Base-by-base conservation (phyloP, 768 basidiomycete genomes). In the Pulveroboletus sp. region DNA sequence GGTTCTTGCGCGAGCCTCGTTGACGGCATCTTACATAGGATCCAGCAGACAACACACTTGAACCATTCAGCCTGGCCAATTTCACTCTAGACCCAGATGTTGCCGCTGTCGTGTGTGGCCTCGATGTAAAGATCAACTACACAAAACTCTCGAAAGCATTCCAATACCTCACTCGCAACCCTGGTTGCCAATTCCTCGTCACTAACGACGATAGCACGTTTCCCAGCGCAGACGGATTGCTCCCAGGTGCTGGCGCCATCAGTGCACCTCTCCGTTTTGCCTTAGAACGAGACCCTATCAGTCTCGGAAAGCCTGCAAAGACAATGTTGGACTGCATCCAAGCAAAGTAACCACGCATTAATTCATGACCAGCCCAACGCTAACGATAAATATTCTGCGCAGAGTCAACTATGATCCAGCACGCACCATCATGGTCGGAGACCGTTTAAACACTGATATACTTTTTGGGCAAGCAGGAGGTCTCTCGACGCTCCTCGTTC, bases 181-280 rank as follows among this genome's bases (percentile, higher is more conserved):
- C 82, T 17, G 84, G 72, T 19, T 92, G 90, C 59, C 78, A 76
- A 31, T 97, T 98, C 69, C 79, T 99, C 51, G 85, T 82, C 32
- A 97, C 95, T 4, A 97, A 97, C 63, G 85, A 85, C 45, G 95
- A 98, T 62, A 86, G 90, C 55, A 97, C 93, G 13, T 98, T 81
- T 72, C 97, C 94, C 6, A 77, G 76, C 57, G 73, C 78, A 36
- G 79, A 82, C 46, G 79, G 79, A 13, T 69, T 90, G 9, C 80
- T 93, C 45, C 94, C 93, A 23, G 94, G 94, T 52, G 82, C 88
- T 5, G 95, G 95, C 8, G 72, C 90, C 2, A 73, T 97, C 53
- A 87, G 85, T 45, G 90, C 92, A 1, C 88, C 93, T 5, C 74
- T 99, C 42, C 76, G 84, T 14, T 88, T 74, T 61, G 84, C 89